Percentiles rank a stretch among this genome's conserved stretches.
phyloP scores from a whole-genome alignment of 768 basidiomycete genomes.

The Lactifluus pinguis region DNA sequence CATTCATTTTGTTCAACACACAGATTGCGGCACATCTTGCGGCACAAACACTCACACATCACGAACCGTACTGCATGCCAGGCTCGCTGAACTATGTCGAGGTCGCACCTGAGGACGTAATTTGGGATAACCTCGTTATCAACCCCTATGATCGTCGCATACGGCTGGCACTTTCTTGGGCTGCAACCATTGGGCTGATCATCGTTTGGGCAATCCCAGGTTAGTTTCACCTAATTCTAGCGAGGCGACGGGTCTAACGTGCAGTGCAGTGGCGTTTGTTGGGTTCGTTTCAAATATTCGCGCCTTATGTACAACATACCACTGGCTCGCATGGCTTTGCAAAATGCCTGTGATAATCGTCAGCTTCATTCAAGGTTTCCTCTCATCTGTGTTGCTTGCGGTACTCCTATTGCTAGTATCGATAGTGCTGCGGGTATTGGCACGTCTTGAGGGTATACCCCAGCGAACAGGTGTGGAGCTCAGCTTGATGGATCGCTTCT shows the following conservation, averaged over 20 bases:
- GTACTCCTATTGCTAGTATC: constrained; percentile 86
- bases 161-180: constrained; percentile 47
- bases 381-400: constrained; percentile 83
- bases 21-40: constrained; percentile 93
- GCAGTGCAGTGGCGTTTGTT: constrained; percentile 39
- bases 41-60: constrained; percentile 61
- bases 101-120: constrained; percentile 78
- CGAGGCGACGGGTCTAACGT: neutral
- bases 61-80: constrained; percentile 81
- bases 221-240: constrained; percentile 24
- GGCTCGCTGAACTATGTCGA: constrained; percentile 53
- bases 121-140: constrained; percentile 84
- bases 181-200: constrained; percentile 69
- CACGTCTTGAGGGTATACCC: constrained; percentile 89
- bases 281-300: constrained; percentile 78
- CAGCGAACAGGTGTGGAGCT: constrained; percentile 77
- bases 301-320: constrained; percentile 50
- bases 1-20: constrained; percentile 87
- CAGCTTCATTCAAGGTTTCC: constrained; percentile 83
- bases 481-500: constrained; percentile 85
- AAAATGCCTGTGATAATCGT: constrained; percentile 53
- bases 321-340: constrained; percentile 84
- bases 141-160: constrained; percentile 73
- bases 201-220: constrained; percentile 85
- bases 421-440: constrained; percentile 74